Evolutionary conservation across 1,284 basidiomycete genomes (phyloP).

Genomic region (Cutaneotrichosporon sp.): DNA sequence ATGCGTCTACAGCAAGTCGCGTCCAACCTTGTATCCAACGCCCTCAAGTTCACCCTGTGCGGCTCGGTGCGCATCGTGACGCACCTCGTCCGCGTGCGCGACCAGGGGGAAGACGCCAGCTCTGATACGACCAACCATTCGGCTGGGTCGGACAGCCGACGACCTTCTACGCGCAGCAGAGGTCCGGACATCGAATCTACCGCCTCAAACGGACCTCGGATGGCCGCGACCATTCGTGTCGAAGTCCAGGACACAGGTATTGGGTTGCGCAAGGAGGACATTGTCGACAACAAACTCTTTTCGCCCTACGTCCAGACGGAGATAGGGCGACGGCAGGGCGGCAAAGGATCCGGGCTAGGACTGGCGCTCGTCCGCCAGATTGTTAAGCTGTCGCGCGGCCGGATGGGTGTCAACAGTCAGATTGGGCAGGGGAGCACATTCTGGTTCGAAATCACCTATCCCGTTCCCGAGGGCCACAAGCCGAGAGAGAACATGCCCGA

Average conservation of each 20-base stretch:
- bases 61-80: slow-evolving; percentile 52
- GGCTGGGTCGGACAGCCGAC: no score
- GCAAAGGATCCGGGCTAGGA: slow-evolving; percentile 83
- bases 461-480: no score
- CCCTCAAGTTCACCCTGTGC: slow-evolving; percentile 64
- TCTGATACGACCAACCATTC: background rate
- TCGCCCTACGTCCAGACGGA: slow-evolving; percentile 50
- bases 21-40: slow-evolving; percentile 50
- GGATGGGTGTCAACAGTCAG: slow-evolving; percentile 58
- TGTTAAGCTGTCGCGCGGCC: slow-evolving; percentile 72
- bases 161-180: no score
- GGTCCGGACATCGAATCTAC: no score
- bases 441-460: no score
- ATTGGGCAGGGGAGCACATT: slow-evolving; percentile 43
- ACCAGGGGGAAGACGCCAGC: background rate
- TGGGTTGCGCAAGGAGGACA: slow-evolving; percentile 66
- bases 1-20: slow-evolving; percentile 74
- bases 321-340: slow-evolving; percentile 69
- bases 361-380: slow-evolving; percentile 84
- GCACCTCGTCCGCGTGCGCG: slow-evolving; percentile 25
- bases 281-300: slow-evolving; percentile 55
- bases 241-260: slow-evolving; percentile 76
- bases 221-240: slow-evolving; percentile 59
- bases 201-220: background rate
- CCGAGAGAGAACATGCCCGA: no score